Conservation (phyloP, 192 early-diverging fungal genomes). For the Paraglomus brasilianum region DNA sequence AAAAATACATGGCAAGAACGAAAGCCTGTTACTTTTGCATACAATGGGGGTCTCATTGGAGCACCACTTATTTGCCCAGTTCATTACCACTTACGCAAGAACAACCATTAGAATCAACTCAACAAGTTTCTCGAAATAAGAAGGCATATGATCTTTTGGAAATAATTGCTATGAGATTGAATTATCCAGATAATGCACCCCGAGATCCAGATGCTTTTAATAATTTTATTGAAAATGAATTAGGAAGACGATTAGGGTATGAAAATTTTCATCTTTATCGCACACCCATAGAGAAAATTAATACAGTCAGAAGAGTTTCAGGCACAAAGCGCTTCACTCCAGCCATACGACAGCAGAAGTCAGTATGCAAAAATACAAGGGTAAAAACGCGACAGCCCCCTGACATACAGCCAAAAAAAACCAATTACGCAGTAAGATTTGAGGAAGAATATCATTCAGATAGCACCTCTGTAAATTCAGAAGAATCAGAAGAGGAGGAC, state of each 20-base stretch:
- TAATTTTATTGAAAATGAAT: constrained; percentile 14
- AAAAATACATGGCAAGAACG: constrained; percentile 15
- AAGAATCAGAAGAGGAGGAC: too few species aligned
- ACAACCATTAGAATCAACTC: neutral
- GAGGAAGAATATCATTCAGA: neutral
- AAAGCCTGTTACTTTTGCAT: constrained; percentile 12
- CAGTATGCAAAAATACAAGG: neutral
- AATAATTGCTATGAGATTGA: constrained; percentile 12
- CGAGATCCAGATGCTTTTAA: neutral
- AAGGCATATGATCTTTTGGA: neutral
- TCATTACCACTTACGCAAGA: neutral
- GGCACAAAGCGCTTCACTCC: neutral
- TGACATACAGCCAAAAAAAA: neutral
- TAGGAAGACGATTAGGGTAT: neutral
- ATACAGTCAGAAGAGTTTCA: neutral
- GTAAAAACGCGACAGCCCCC: neutral
- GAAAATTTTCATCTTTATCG: constrained; percentile 6
- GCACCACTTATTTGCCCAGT: neutral
- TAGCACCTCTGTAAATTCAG: too few species aligned
- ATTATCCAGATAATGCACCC: constrained; percentile 9
- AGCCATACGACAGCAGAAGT: neutral
- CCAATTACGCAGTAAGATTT: neutral
- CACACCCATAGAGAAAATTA: neutral
- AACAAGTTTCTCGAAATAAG: neutral
- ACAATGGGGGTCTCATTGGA: neutral